These are phyloP conservation scores for Polysphondylium violaceum DNA, from an alignment of 78 protist genomes.

Conservation along the genomic window DNA sequence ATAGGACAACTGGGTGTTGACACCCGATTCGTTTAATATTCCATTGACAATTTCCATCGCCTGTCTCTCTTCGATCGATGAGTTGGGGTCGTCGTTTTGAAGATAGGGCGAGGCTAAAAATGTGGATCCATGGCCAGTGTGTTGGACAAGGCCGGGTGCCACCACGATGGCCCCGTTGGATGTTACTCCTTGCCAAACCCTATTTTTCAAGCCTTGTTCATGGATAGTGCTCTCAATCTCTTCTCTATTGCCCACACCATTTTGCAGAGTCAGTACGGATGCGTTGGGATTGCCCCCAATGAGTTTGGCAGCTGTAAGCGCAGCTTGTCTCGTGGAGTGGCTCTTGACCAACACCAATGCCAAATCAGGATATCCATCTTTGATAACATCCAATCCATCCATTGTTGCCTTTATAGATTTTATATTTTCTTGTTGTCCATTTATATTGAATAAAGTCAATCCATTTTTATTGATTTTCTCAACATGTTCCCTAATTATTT, in stretches of 20 bases:
- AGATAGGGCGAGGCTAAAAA: slow-evolving; percentile 57
- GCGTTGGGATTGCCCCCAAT: slow-evolving; percentile 63
- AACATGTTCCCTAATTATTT: slow-evolving; percentile 72
- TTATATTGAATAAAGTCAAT: slow-evolving; percentile 31
- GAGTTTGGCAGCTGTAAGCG: slow-evolving; percentile 23
- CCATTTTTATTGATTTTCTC: slow-evolving; percentile 64
- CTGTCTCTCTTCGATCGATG: background rate
- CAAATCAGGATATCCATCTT: slow-evolving; percentile 73
- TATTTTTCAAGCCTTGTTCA: slow-evolving; percentile 50
- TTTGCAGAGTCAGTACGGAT: slow-evolving; percentile 86
- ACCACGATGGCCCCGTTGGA: slow-evolving; percentile 74
- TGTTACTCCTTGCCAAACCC: slow-evolving; percentile 87
- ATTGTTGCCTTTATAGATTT: slow-evolving; percentile 54
- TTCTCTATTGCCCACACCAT: slow-evolving; percentile 92
- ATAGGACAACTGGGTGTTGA: slow-evolving; percentile 8
- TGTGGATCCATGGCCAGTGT: slow-evolving; percentile 83
- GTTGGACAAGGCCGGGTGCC: slow-evolving; percentile 71
- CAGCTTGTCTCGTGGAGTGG: slow-evolving; percentile 73
- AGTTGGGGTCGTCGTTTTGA: background rate
- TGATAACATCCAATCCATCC: slow-evolving; percentile 56
- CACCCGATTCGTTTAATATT: slow-evolving; percentile 73
- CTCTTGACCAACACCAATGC: slow-evolving; percentile 74
- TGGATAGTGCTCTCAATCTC: slow-evolving; percentile 4
- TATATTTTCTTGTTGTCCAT: slow-evolving; percentile 46
- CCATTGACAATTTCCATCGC: slow-evolving; percentile 6